phyloP scores from a whole-genome alignment of 1,284 basidiomycete genomes.

The Heterobasidion irregulare region DNA sequence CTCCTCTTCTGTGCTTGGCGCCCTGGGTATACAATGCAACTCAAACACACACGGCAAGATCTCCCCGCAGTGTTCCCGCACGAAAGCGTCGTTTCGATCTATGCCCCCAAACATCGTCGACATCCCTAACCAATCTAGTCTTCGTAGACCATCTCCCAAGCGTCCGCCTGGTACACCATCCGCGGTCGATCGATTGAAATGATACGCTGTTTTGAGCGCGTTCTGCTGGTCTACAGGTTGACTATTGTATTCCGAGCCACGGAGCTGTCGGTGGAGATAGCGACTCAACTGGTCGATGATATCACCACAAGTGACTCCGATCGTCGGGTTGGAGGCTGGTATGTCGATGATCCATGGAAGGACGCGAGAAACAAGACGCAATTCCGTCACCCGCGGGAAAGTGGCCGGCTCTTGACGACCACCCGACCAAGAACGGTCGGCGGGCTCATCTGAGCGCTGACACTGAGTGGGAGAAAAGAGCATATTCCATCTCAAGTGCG shows the following conservation, averaged over 20 bases:
- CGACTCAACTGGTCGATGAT: constrained; percentile 49
- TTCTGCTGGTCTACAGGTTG: constrained; percentile 26
- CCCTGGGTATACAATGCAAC: constrained; percentile 40
- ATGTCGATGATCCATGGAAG: constrained; percentile 57
- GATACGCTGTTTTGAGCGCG: constrained; percentile 41
- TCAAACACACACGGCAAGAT: constrained; percentile 52
- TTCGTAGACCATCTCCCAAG: constrained; percentile 49
- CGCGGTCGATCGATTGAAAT: constrained; percentile 54
- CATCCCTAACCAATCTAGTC: constrained; percentile 54
- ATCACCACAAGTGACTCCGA: constrained; percentile 69
- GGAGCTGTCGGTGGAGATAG: constrained; percentile 41
- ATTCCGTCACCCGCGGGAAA: constrained; percentile 49
- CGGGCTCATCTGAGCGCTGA: constrained; percentile 49
- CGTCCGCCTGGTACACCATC: constrained; percentile 58
- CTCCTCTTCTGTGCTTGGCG: constrained; percentile 43
- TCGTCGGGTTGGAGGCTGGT: constrained; percentile 33
- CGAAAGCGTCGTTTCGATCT: constrained; percentile 31
- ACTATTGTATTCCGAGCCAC: constrained; percentile 40
- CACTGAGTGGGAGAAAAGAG: constrained; percentile 53
- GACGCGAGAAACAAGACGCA: constrained; percentile 42
- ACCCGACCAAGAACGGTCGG: constrained; percentile 54
- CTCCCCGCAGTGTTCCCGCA: constrained; percentile 33
- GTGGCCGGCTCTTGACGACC: constrained; percentile 70
- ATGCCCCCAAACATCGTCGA: constrained; percentile 57
- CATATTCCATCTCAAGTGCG: constrained; percentile 68